Percentiles rank a stretch among this genome's conserved stretches.
Conservation (phyloP, 2,329 filamentous ascomycete genomes). For the Xylariaceae sp. region DNA sequence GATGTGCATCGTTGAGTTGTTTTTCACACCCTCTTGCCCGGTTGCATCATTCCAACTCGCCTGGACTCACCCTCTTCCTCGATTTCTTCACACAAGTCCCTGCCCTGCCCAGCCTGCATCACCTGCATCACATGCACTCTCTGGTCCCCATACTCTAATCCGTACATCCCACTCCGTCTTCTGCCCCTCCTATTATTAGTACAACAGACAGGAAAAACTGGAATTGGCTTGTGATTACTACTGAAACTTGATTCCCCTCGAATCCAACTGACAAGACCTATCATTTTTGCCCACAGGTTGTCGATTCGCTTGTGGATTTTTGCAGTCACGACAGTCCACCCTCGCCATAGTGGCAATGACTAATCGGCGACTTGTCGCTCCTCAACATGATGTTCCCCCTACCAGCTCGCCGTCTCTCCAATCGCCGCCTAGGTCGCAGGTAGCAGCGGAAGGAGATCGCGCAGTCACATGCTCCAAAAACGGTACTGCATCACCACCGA, state of each 20-base stretch:
- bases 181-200: background rate
- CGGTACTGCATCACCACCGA: conserved; percentile 23
- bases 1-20: background rate
- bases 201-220: background rate
- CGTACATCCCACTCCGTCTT: too few species aligned
- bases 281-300: conserved; percentile 22
- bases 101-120: too few species aligned
- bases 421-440: conserved; percentile 15
- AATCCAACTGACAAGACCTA: conserved; percentile 12
- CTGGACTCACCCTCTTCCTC: too few species aligned
- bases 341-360: conserved; percentile 34
- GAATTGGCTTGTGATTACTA: background rate
- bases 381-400: conserved; percentile 12
- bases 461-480: conserved; percentile 9
- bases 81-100: too few species aligned
- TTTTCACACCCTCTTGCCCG: background rate
- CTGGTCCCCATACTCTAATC: too few species aligned
- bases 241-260: background rate
- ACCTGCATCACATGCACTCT: too few species aligned
- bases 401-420: conserved; percentile 26
- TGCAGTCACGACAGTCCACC: conserved; percentile 29
- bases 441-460: conserved; percentile 11
- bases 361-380: conserved; percentile 28
- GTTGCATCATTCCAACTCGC: too few species aligned
- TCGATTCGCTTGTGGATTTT: conserved; percentile 17